A percentile compares a stretch with the other conserved stretches of the same genome.
Evolutionary conservation across 2,329 filamentous ascomycete species (phyloP).

Genomic region (Apiospora rasikravindrae): DNA sequence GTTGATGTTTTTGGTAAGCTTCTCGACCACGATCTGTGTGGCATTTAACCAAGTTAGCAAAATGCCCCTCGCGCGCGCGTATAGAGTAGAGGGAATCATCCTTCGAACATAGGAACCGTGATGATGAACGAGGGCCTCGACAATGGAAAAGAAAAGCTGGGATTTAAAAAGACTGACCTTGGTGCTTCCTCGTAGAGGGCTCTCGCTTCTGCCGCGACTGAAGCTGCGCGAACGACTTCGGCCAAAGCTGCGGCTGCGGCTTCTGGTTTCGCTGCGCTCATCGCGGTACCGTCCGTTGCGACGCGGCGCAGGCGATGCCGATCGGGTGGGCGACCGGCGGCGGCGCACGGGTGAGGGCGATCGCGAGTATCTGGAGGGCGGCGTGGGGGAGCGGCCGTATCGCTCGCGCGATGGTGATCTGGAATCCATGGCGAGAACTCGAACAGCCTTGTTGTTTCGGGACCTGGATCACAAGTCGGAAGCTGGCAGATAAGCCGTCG

Average conservation of each 20-base stretch:
- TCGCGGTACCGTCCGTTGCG: constrained; percentile 34
- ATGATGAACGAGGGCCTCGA: not conserved
- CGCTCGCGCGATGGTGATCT: constrained; percentile 40
- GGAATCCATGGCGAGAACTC: constrained; percentile 33
- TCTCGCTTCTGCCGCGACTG: constrained; percentile 37
- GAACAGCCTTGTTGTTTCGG: not conserved
- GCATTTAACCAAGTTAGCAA: constrained; percentile 13
- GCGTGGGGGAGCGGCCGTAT: constrained; percentile 38
- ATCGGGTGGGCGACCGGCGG: constrained; percentile 29
- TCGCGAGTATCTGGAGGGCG: constrained; percentile 42
- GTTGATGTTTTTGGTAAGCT: constrained; percentile 93
- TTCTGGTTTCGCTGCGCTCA: constrained; percentile 26
- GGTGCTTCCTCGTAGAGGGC: constrained; percentile 52
- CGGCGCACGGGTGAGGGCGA: constrained; percentile 31
- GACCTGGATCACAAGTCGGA: not conserved
- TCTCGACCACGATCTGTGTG: constrained; percentile 87
- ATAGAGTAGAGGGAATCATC: not conserved
- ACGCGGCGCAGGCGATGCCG: constrained; percentile 31
- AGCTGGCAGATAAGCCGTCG: not conserved
- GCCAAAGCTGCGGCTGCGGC: constrained; percentile 28
- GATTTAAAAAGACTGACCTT: constrained; percentile 48
- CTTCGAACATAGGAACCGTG: too few species aligned
- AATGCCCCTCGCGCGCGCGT: not conserved
- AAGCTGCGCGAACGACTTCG: constrained; percentile 42
- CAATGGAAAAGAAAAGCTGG: not conserved